Evolutionary conservation across 2,329 filamentous ascomycete species (phyloP).

Genomic region (Trichothecium sympodiale): DNA sequence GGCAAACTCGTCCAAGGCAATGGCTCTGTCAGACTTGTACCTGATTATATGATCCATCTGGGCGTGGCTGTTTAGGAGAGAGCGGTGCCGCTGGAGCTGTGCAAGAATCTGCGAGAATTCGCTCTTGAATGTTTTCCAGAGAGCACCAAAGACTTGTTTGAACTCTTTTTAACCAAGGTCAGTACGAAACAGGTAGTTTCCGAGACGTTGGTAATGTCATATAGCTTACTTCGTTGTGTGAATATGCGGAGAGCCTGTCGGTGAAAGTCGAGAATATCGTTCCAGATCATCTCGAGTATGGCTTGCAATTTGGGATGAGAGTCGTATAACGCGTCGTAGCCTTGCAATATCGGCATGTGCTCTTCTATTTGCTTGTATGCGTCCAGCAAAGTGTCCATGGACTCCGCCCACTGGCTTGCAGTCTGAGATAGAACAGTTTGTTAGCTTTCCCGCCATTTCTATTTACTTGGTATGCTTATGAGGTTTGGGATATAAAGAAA

Average conservation of each 20-base stretch:
- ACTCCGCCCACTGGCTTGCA: background rate
- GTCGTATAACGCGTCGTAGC: background rate
- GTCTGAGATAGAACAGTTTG: too few relatives aligned
- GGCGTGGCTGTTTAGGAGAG: background rate
- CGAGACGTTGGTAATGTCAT: background rate
- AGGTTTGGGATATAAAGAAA: too few relatives aligned
- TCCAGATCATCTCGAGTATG: slow-evolving; percentile 1
- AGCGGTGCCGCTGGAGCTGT: background rate
- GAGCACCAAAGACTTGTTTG: background rate
- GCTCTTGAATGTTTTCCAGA: background rate
- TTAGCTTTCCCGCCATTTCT: too few relatives aligned
- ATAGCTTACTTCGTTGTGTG: background rate
- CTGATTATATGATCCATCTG: background rate
- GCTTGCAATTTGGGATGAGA: background rate
- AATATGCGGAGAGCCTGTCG: background rate
- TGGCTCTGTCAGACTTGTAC: background rate
- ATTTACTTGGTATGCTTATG: too few relatives aligned
- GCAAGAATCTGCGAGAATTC: background rate
- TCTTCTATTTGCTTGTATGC: slow-evolving; percentile 1
- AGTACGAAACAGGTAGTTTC: background rate
- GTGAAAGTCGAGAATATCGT: slow-evolving; percentile 1
- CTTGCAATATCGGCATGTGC: background rate
- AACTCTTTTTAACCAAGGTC: background rate
- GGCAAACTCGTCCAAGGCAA: background rate
- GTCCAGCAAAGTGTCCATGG: background rate